These are phyloP conservation scores for Penicillium decumbens DNA, from an alignment of 2,329 filamentous ascomycete species.

Conservation along the genomic window DNA sequence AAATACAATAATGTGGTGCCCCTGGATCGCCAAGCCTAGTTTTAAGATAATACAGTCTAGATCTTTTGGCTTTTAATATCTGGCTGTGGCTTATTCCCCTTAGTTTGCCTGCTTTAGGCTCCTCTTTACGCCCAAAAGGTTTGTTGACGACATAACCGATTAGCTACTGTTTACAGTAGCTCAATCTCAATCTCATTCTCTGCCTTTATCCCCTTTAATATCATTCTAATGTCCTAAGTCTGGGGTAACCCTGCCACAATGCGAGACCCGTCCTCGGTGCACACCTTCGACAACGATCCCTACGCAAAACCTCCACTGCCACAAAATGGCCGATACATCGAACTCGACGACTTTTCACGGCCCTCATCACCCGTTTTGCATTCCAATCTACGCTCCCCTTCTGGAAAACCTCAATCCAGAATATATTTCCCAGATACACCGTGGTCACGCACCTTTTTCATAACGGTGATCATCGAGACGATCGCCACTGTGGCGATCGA, in stretches of 20 bases:
- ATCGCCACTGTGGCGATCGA: conserved; percentile 19
- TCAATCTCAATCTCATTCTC: not conserved
- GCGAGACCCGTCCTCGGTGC: not conserved
- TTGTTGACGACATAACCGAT: not conserved
- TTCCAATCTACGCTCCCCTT: not conserved
- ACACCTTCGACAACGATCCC: not conserved
- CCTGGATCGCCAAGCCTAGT: not conserved
- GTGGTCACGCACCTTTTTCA: conserved; percentile 18
- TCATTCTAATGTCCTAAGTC: not conserved
- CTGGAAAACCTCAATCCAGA: not conserved
- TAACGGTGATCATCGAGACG: conserved; percentile 15
- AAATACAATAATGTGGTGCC: not conserved
- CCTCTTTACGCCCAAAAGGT: not conserved
- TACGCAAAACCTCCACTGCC: not conserved
- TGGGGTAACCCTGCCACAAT: not conserved
- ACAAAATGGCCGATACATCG: conserved; percentile 9
- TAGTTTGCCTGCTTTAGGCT: not conserved
- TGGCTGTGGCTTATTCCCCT: not conserved
- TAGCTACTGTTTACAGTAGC: not conserved
- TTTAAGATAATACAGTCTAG: not conserved
- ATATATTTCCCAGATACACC: conserved; percentile 18
- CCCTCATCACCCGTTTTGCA: conserved; percentile 1
- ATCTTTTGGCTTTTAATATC: not conserved
- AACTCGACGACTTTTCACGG: conserved; percentile 9
- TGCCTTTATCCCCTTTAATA: not conserved